phyloP scores from a whole-genome alignment of 2,329 filamentous ascomycete genomes.

The Colletotrichum sp. region DNA sequence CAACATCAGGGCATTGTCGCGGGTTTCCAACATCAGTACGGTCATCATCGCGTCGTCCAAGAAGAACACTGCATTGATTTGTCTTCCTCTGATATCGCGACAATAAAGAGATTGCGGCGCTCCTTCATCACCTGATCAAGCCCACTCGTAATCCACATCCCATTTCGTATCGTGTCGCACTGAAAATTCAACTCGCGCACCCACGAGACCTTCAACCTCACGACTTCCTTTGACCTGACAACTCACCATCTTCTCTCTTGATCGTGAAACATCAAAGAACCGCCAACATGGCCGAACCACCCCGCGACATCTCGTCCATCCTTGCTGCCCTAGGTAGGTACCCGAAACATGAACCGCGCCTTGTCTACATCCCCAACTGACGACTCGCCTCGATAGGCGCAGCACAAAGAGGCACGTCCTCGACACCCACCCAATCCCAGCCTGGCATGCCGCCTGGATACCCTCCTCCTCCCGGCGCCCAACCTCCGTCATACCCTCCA shows the following conservation, averaged over 20 bases:
- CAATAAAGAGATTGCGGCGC: neutral
- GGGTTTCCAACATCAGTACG: neutral
- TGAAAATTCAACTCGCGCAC: conserved; percentile 14
- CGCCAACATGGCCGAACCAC: conserved; percentile 40
- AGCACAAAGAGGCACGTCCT: conserved; percentile 47
- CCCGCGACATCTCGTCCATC: conserved; percentile 50
- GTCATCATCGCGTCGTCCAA: neutral
- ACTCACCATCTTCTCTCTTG: neutral
- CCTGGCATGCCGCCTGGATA: conserved; percentile 41
- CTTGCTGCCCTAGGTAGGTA: conserved; percentile 53
- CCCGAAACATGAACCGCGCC: conserved; percentile 8
- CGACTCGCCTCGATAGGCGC: conserved; percentile 32
- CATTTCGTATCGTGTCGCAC: neutral
- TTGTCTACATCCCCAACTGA: conserved; percentile 19
- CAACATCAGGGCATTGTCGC: neutral
- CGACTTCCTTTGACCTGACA: neutral
- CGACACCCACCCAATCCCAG: conserved; percentile 48
- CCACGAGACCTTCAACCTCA: neutral
- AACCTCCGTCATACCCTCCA: conserved; percentile 41
- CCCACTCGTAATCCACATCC: conserved; percentile 2
- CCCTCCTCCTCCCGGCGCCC: conserved; percentile 40
- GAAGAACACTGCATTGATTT: neutral
- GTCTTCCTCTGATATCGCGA: neutral
- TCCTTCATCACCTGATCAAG: conserved; percentile 12
- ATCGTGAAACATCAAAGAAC: neutral